Evolutionary conservation across 2,329 filamentous ascomycete genomes (phyloP).

Genomic region (Ophiostoma sp.): DNA sequence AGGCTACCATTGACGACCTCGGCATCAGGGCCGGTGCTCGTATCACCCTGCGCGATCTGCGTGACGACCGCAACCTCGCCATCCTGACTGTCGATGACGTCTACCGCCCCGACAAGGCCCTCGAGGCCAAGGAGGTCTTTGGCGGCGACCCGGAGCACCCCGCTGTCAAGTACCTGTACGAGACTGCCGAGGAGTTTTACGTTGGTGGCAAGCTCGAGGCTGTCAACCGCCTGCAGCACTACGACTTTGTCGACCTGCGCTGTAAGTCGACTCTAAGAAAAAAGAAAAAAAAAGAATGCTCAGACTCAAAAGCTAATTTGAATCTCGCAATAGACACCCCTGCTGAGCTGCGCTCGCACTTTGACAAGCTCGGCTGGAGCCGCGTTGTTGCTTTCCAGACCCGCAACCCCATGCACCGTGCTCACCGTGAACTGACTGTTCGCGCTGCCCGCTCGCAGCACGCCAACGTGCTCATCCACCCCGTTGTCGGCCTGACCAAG

Average conservation of each 20-base stretch:
- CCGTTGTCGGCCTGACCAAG: slow-evolving; percentile 96
- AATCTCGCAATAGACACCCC: slow-evolving; percentile 60
- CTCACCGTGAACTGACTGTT: slow-evolving; percentile 95
- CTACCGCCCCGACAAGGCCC: slow-evolving; percentile 84
- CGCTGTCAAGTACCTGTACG: slow-evolving; percentile 83
- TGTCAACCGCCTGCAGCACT: slow-evolving; percentile 92
- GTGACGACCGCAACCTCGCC: slow-evolving; percentile 91
- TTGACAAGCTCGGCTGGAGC: slow-evolving; percentile 99
- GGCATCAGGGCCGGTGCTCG: slow-evolving; percentile 74
- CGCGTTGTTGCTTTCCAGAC: slow-evolving; percentile 99
- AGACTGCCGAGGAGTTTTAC: slow-evolving; percentile 78
- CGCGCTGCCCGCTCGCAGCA: slow-evolving; percentile 92
- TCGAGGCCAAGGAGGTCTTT: slow-evolving; percentile 91
- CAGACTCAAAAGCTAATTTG: neutral
- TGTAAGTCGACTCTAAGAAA: slow-evolving; percentile 36
- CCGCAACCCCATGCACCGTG: slow-evolving; percentile 97
- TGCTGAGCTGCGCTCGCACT: slow-evolving; percentile 89
- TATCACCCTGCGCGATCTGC: slow-evolving; percentile 86
- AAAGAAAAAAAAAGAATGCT: neutral
- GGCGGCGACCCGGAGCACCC: slow-evolving; percentile 88
- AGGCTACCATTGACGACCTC: slow-evolving; percentile 67
- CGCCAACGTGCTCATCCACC: slow-evolving; percentile 98
- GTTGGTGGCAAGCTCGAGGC: slow-evolving; percentile 95
- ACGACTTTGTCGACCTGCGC: slow-evolving; percentile 95
- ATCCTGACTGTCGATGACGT: slow-evolving; percentile 95